Conservation (phyloP, 768 basidiomycete genomes). For the Obba rivulosa region DNA sequence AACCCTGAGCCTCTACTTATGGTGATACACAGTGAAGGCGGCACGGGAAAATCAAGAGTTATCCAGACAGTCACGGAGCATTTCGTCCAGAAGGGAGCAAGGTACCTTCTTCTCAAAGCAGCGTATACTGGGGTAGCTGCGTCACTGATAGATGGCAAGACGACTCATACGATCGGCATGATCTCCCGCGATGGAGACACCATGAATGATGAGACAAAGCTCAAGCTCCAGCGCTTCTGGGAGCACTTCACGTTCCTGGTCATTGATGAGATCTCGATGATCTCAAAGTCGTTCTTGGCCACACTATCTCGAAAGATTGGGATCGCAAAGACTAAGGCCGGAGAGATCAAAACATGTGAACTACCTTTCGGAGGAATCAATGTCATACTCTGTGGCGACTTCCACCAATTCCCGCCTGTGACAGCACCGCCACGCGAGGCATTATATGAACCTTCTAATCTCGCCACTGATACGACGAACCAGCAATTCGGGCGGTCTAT, state of each 20-base stretch:
- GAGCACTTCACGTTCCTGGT: constrained; percentile 21
- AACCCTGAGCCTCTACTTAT: constrained; percentile 28
- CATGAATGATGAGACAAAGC: not conserved
- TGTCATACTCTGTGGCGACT: constrained; percentile 36
- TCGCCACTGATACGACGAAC: not conserved
- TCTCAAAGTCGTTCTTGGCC: constrained; percentile 21
- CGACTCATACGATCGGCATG: constrained; percentile 27
- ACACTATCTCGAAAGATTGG: constrained; percentile 17
- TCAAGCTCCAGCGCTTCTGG: constrained; percentile 14
- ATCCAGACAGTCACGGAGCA: too few species aligned
- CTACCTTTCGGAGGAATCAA: constrained; percentile 33
- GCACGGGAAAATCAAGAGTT: constrained; percentile 40
- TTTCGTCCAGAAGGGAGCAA: constrained; percentile 18
- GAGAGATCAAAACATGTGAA: too few species aligned
- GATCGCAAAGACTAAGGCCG: constrained; percentile 1
- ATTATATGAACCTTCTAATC: constrained; percentile 17
- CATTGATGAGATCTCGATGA: constrained; percentile 39
- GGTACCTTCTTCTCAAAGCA: constrained; percentile 25
- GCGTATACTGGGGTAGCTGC: constrained; percentile 38
- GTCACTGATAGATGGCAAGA: constrained; percentile 32
- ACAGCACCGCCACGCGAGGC: constrained; percentile 6
- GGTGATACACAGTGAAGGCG: constrained; percentile 36
- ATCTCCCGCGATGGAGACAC: constrained; percentile 11
- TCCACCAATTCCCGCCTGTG: constrained; percentile 47
- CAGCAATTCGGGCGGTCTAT: not conserved